A percentile compares a stretch with the other conserved stretches of the same genome.
phyloP scores from a whole-genome alignment of 148 eudicot species.

The Vaccinium myrtillus region DNA sequence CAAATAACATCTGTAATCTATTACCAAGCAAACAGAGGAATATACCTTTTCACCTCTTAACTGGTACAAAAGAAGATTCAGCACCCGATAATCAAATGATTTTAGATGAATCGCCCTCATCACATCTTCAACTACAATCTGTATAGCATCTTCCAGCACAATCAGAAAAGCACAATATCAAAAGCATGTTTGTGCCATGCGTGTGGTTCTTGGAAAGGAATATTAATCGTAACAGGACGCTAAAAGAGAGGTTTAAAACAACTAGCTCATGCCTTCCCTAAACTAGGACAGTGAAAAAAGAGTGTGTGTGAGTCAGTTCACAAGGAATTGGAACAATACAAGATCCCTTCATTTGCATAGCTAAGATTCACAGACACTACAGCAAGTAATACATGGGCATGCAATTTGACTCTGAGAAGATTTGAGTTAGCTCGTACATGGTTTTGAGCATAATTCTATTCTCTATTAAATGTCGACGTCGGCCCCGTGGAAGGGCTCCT shows the following conservation, averaged over 20 bases:
- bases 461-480: not conserved
- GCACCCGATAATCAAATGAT: conserved; percentile 90
- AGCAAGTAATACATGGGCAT: not conserved
- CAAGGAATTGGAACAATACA: not conserved
- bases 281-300: not conserved
- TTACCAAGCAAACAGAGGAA: not conserved
- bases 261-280: not conserved
- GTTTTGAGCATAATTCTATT: not conserved
- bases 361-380: not conserved
- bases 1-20: not conserved
- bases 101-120: conserved; percentile 83
- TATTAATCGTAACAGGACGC: not conserved
- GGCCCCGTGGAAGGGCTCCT: not conserved
- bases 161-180: conserved; percentile 7
- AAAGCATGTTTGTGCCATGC: not conserved
- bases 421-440: not conserved
- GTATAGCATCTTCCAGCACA: conserved; percentile 17
- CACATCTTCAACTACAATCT: conserved; percentile 71
- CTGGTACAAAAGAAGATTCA: conserved; percentile 83
- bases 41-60: conserved; percentile 74
- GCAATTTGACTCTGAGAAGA: not conserved
- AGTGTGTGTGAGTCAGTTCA: not conserved
- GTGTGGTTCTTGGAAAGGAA: not conserved
- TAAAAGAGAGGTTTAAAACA: not conserved
- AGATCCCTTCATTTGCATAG: not conserved